Evolutionary conservation across 208 protist genomes (phyloP), one percentile per base, ranked within the genome.

Genomic region (Crithidia brevicula): DNA sequence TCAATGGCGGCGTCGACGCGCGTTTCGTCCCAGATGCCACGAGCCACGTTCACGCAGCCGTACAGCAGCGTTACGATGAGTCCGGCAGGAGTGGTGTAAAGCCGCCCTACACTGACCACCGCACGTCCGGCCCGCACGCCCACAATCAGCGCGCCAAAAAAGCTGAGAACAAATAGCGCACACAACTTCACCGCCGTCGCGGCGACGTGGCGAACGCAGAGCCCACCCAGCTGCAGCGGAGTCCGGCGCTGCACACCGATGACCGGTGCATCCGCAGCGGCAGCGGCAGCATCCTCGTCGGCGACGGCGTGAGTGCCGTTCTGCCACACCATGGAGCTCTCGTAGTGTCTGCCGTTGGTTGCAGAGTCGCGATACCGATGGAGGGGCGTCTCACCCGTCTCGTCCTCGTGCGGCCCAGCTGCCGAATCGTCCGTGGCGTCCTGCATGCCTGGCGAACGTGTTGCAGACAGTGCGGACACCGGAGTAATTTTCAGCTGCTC

Each of bases 11-110:
- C 13, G n/a, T 77, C 42, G 0, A 77, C 16, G n/a, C 27, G 40
- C 10, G n/a, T 27, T 64, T 77, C 64, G 54, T 77, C 72, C 50
- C 56, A 72, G 6, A 60, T 16, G 8, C 72, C 72, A 23, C 72
- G 64, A 2, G 53, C 20, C 4, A 67, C 49, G 49, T 54, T 49
- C 4, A 62, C 16, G 20, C 56, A 38, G 9, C 2, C 25, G 60
- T 58, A 67, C 11, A 22, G 4, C 31, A 66, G 47, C 7, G 42
- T 31, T 30, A 70, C 5, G 2, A 60, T 5, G 1, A 59, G 20
- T 9, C 70, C 60, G 11, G n/a, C n/a, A 11, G 22, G 16, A 1
- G 54, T 8, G 10, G 13, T 59, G 46, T 27, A 60, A 2, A 67
- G 15, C 7, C 7, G 16, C 7, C 10, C 18, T 34, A 77, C 31